Conservation (phyloP, 164 flowering plant species). For the Vitis rotundifolia region DNA sequence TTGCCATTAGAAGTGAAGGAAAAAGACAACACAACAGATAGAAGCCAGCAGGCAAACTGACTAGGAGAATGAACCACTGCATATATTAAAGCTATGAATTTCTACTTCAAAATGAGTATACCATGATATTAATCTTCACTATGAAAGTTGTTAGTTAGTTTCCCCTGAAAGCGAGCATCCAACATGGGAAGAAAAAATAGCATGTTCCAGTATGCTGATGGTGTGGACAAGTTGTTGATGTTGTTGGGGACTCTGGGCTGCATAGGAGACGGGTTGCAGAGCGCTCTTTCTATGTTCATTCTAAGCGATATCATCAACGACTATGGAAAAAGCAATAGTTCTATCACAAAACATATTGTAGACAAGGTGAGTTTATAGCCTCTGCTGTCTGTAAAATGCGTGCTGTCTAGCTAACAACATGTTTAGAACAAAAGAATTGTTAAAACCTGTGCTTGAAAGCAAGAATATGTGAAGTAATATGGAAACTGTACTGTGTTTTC, state of each 20-base stretch:
- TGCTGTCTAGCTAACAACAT: too few species aligned
- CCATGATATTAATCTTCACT: not conserved
- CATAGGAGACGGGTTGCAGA: conserved; percentile 71
- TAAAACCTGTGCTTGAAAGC: too few species aligned
- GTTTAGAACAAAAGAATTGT: too few species aligned
- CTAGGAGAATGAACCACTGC: too few species aligned
- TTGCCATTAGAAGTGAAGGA: too few species aligned
- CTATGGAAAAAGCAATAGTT: conserved; percentile 31
- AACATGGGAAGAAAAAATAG: conserved; percentile 36
- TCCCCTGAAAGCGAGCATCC: not conserved
- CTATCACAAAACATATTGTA: conserved; percentile 31
- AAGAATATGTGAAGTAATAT: too few species aligned
- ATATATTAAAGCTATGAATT: too few species aligned
- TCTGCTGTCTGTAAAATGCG: not conserved
- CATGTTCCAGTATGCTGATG: conserved; percentile 59
- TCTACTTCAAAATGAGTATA: not conserved
- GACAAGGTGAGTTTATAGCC: conserved; percentile 37
- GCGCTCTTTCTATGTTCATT: conserved; percentile 53
- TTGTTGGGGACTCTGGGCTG: conserved; percentile 58
- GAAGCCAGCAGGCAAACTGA: too few species aligned
- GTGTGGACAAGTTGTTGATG: conserved; percentile 57
- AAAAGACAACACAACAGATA: too few species aligned
- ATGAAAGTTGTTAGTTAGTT: not conserved
- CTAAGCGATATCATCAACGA: conserved; percentile 51
- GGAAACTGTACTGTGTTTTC: not conserved